These are phyloP conservation scores for Secale cereale DNA, from an alignment of 176 grass and related monocot species.

Conservation along the genomic window DNA sequence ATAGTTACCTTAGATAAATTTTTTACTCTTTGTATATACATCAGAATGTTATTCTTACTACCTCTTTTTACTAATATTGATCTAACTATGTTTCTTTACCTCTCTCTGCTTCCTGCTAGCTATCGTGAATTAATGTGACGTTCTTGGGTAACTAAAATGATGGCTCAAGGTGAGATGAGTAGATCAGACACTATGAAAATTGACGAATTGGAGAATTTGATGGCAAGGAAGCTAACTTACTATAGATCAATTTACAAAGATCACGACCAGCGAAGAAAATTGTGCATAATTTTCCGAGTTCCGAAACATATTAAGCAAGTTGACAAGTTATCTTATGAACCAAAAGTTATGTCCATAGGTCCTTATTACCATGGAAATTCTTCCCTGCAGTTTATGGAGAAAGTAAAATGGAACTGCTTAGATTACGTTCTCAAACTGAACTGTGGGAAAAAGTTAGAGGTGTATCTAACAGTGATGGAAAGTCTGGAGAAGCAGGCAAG, in stretches of 20 bases:
- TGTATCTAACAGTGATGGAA: neutral
- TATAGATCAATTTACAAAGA: neutral
- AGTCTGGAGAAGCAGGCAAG: neutral
- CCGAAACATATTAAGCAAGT: neutral
- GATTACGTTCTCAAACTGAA: neutral
- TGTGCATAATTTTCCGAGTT: neutral
- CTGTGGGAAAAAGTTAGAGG: neutral
- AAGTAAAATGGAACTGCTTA: neutral
- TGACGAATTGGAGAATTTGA: neutral
- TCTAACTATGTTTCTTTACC: neutral
- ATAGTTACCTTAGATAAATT: neutral
- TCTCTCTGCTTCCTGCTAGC: neutral
- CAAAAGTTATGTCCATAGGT: neutral
- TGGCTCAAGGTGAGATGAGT: neutral
- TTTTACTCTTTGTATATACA: neutral
- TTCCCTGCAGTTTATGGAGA: neutral
- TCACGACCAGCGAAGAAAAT: neutral
- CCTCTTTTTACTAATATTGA: neutral
- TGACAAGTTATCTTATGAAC: conserved; percentile 1
- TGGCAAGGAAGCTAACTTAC: neutral
- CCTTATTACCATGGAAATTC: conserved; percentile 7
- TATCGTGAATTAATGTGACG: neutral
- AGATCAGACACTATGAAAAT: neutral
- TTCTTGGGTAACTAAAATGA: neutral
- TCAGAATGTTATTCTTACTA: neutral